Base-by-base conservation (phyloP, 768 basidiomycete genomes). In the Serendipita sp. region DNA sequence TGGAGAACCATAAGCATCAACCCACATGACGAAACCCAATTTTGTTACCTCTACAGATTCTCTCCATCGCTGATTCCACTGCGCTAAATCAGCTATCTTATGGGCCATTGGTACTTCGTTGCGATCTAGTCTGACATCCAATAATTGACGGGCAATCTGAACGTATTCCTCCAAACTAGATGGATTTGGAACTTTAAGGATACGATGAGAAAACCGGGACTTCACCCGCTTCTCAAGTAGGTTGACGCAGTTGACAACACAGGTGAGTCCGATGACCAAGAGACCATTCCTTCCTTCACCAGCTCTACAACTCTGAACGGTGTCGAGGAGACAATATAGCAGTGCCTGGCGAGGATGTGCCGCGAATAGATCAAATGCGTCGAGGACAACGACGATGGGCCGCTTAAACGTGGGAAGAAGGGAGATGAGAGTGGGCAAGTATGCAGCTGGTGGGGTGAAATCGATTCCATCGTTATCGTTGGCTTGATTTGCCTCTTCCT, bases 141-240 rank as follows among this genome's bases (percentile, higher is more conserved):
- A 72, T 3, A 82, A 71, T 0, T 70, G 70, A 67, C 76, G 78
- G 52, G 82, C 76, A n/a, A 84, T 72, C 5, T 70, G 72, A 11
- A 81, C 71, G 78, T 85, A 88, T 16, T 74, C 74, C 2, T 76
- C 73, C 0, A 84, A 66, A 7, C 75, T 76, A 3, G 75, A 70
- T 1, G 85, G 83, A 13, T 88, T 82, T 0, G 83, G 80, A 3
- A 90, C 85, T 54, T 90, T 83, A 65, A 94, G 78, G 70, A 91
- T 89, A 64, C 96, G 80, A 36, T 93, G 91, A 1, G 94, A 97
- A 75, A 98, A 99, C 2, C 96, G 83, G 68, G 92, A 96, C 75
- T 98, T 96, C 60, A 99, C 96, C 48, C 96, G 81, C 73, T 99
- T 99, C 73, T 99, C 96, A 16, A 99, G 78, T 2, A 89, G 75